These are phyloP conservation scores for Tulasnella sp. DNA, from an alignment of 768 basidiomycete genomes.

Conservation along the genomic window DNA sequence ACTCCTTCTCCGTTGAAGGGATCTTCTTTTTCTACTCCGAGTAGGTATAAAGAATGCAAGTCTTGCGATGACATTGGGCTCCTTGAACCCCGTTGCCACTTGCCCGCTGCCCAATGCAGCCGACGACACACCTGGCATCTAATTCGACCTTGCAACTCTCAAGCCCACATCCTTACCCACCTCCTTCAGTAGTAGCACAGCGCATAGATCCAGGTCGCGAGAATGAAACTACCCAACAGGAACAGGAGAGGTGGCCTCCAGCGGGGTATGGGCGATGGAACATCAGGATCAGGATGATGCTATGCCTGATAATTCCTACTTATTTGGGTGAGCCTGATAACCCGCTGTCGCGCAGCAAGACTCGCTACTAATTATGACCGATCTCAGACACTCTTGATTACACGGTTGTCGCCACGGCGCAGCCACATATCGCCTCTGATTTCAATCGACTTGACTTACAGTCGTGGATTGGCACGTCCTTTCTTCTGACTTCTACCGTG, in stretches of 20 bases:
- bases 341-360: not conserved
- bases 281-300: constrained; percentile 17
- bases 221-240: not conserved
- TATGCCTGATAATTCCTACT: constrained; percentile 8
- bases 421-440: constrained; percentile 47
- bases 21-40: not conserved
- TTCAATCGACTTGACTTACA: constrained; percentile 42
- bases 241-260: not conserved
- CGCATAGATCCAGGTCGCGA: not conserved
- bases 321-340: not conserved
- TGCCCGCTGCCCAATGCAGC: not conserved
- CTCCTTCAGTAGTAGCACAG: not conserved
- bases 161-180: not conserved
- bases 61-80: not conserved
- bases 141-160: not conserved
- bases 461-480: constrained; percentile 49
- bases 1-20: not conserved
- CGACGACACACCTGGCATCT: not conserved
- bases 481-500: constrained; percentile 51
- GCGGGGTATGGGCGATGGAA: constrained; percentile 3
- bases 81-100: not conserved
- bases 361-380: not conserved
- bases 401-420: constrained; percentile 52
- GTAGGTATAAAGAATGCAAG: not conserved
- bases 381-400: constrained; percentile 29